A percentile compares a stretch with the other conserved stretches of the same genome.
Evolutionary conservation across 2,329 filamentous ascomycete genomes (phyloP).

Genomic region (Phaeophleospora eucalypticola): DNA sequence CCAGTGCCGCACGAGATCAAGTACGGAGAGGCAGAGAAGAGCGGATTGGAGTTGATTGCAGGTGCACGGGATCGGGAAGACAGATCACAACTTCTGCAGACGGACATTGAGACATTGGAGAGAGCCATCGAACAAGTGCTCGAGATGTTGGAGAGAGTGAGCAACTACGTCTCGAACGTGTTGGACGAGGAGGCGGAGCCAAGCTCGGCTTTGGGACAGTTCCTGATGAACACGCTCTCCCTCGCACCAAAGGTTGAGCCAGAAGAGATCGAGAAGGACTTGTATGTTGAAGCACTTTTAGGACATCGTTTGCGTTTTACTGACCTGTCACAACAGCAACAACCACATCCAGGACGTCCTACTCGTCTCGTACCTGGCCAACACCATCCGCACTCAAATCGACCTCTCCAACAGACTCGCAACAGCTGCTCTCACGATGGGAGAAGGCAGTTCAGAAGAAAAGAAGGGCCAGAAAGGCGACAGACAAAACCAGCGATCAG

Average conservation of each 20-base stretch:
- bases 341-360: slow-evolving; percentile 99
- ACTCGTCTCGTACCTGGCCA: slow-evolving; percentile 95
- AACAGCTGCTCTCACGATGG: slow-evolving; percentile 52
- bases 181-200: slow-evolving; percentile 89
- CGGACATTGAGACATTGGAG: slow-evolving; percentile 86
- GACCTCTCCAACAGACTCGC: slow-evolving; percentile 93
- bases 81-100: slow-evolving; percentile 67
- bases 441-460: slow-evolving; percentile 27
- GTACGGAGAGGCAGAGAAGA: slow-evolving; percentile 75
- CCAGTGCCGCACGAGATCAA: slow-evolving; percentile 93
- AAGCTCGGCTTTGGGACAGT: slow-evolving; percentile 88
- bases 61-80: slow-evolving; percentile 75
- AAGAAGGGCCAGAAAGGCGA: slow-evolving; percentile 22
- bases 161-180: slow-evolving; percentile 86
- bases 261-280: slow-evolving; percentile 88
- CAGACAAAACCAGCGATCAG: slow-evolving; percentile 19
- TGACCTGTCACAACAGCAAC: slow-evolving; percentile 57
- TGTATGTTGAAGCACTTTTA: slow-evolving; percentile 49
- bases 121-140: slow-evolving; percentile 82
- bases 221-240: slow-evolving; percentile 87
- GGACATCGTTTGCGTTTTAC: background rate
- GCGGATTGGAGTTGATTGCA: slow-evolving; percentile 76
- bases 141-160: slow-evolving; percentile 83
- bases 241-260: slow-evolving; percentile 92
- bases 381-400: slow-evolving; percentile 98